Conservation (phyloP, 495 filamentous ascomycete genomes). For the Aspergillus egyptiacus region DNA sequence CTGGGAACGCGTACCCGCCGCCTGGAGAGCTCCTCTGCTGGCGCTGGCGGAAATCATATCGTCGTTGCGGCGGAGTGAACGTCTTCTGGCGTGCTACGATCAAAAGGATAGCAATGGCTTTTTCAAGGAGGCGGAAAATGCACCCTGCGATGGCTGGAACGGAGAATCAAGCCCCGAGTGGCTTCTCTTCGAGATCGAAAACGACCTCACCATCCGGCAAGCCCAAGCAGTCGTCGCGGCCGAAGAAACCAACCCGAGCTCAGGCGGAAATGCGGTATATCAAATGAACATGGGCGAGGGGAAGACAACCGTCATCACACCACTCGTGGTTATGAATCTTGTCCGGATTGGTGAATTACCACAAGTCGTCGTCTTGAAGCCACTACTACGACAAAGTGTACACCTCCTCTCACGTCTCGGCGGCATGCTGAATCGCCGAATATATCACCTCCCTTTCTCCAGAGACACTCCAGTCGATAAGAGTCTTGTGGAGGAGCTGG, state of each 20-base stretch:
- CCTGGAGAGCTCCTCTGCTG: slow-evolving; percentile 1
- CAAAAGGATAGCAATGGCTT: background rate
- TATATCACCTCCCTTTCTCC: slow-evolving; percentile 58
- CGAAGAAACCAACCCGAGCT: slow-evolving; percentile 49
- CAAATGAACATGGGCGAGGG: slow-evolving; percentile 76
- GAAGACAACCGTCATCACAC: slow-evolving; percentile 66
- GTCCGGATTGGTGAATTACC: slow-evolving; percentile 49
- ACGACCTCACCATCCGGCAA: slow-evolving; percentile 53
- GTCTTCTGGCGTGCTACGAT: slow-evolving; percentile 5
- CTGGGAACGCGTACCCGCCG: slow-evolving; percentile 3
- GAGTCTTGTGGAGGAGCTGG: background rate
- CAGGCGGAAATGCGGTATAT: slow-evolving; percentile 46
- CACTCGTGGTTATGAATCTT: slow-evolving; percentile 51
- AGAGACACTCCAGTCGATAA: slow-evolving; percentile 18
- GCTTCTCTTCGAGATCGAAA: slow-evolving; percentile 60
- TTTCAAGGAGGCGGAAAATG: slow-evolving; percentile 25
- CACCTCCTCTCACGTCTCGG: slow-evolving; percentile 55
- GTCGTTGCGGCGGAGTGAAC: slow-evolving; percentile 2
- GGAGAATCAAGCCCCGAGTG: slow-evolving; percentile 49
- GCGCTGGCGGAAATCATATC: slow-evolving; percentile 3
- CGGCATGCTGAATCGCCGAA: slow-evolving; percentile 38
- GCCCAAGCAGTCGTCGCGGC: slow-evolving; percentile 54
- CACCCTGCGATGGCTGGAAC: slow-evolving; percentile 48
- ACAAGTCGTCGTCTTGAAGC: slow-evolving; percentile 56
- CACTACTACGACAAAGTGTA: slow-evolving; percentile 55